Base-by-base conservation (phyloP, 768 basidiomycete species). In the Nidularia pulvinata region DNA sequence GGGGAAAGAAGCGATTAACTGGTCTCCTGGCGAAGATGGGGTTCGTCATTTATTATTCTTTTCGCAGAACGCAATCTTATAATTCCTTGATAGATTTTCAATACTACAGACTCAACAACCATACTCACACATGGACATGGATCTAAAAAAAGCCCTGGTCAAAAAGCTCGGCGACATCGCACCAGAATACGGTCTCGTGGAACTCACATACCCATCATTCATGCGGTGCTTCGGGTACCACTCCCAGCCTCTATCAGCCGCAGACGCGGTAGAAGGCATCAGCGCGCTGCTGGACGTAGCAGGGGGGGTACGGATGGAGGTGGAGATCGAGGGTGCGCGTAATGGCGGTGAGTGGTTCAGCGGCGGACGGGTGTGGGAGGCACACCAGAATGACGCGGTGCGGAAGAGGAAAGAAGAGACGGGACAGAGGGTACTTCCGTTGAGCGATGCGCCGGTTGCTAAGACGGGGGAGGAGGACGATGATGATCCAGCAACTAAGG, bases 21-120 rank as follows among this genome's bases (percentile, higher is more conserved):
- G 97, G 96, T 6, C 74, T 99, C 48, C 75, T 99, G 22, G 97
- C 97, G 13, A 98, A 98, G 77, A 99, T 99, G 93, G 97, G 97
- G 95, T 98, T 66, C 57, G 79, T 71, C 47, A 22, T 52, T 39
- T 11, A 39, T n/a, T n/a, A n/a, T n/a, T n/a, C n/a, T n/a, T n/a
- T n/a, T n/a, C n/a, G n/a, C n/a, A n/a, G n/a, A n/a, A n/a, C n/a
- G n/a, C n/a, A n/a, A n/a, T n/a, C 7, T 33, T 51, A 13, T 14
- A 6, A 49, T 19, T 30, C 55, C n/a, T n/a, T n/a, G n/a, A n/a
- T n/a, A 98, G 96, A 2, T 96, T 98, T 68, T 98, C 96, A 2
- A 83, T 98, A 59, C 80, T 83, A 2, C 95, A 99, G 68, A 95
- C 94, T 13, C 95, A 97, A 60, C 95, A 99, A 62, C 81, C 90